Conservation (phyloP, 108 stramenopile species). For the Heterococcus sp. region DNA sequence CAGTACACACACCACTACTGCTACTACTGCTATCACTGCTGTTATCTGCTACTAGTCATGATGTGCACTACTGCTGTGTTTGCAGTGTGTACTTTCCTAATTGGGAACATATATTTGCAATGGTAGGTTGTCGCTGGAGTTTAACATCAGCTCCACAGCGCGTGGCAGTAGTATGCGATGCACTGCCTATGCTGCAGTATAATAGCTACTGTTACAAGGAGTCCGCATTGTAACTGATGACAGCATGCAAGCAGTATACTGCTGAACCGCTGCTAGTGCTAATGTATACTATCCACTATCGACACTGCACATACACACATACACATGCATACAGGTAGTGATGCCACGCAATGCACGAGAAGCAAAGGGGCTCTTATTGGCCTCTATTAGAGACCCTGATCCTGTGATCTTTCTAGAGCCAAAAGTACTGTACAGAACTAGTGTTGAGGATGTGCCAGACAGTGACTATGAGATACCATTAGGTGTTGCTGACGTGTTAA, state of each 20-base stretch:
- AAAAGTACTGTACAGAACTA: conserved; percentile 89
- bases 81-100: background rate
- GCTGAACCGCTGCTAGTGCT: background rate
- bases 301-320: background rate
- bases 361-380: conserved; percentile 87
- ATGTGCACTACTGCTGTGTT: background rate
- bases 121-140: background rate
- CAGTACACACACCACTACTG: too few relatives aligned
- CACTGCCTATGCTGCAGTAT: background rate
- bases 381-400: conserved; percentile 80
- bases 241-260: background rate
- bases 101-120: background rate
- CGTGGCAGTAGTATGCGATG: background rate
- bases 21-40: too few relatives aligned
- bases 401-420: conserved; percentile 96
- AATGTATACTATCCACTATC: background rate
- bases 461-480: conserved; percentile 86
- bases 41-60: background rate
- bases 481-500: conserved; percentile 82
- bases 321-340: conserved; percentile 59
- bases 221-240: background rate
- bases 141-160: background rate
- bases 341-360: conserved; percentile 86
- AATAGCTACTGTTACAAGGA: background rate
- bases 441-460: conserved; percentile 86